These are phyloP conservation scores for Cyberlindnera xylosilytica DNA, from an alignment of 805 yeast species.

Conservation along the genomic window DNA sequence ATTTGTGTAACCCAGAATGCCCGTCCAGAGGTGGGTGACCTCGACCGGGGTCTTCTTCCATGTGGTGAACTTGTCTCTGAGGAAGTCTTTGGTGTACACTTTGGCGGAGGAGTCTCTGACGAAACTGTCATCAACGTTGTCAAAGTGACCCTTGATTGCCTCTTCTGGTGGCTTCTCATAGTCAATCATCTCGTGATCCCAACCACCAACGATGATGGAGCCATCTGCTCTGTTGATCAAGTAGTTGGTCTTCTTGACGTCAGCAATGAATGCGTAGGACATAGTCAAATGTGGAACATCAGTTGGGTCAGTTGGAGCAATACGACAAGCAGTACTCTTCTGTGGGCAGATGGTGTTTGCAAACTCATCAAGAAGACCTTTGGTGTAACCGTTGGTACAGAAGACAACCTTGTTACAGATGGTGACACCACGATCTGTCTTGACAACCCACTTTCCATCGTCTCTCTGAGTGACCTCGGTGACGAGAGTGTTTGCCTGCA, in stretches of 20 bases:
- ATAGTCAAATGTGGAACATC: constrained; percentile 32
- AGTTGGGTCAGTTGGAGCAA: constrained; percentile 20
- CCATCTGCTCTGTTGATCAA: constrained; percentile 38
- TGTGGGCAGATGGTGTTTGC: constrained; percentile 31
- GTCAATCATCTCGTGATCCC: constrained; percentile 8
- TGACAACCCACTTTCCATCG: constrained; percentile 31
- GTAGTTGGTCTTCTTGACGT: constrained; percentile 29
- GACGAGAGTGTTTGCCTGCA: constrained; percentile 41
- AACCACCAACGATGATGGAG: constrained; percentile 33
- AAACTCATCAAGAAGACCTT: constrained; percentile 31
- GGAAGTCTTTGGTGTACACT: constrained; percentile 25
- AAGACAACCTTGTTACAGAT: constrained; percentile 31
- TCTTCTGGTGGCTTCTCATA: constrained; percentile 2
- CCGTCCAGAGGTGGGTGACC: constrained; percentile 38
- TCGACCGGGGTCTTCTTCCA: constrained; percentile 29
- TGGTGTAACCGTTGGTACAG: constrained; percentile 32
- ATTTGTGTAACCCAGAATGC: constrained; percentile 42
- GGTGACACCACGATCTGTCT: constrained; percentile 29
- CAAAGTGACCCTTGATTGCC: constrained; percentile 10
- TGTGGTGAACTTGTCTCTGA: constrained; percentile 29
- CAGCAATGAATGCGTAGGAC: constrained; percentile 29
- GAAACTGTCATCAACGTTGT: constrained; percentile 35
- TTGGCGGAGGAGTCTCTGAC: constrained; percentile 24
- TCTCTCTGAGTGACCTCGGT: constrained; percentile 21
- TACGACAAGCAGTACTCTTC: constrained; percentile 31